A percentile compares a stretch with the other conserved stretches of the same genome.
Evolutionary conservation across 805 yeast species (phyloP).

Genomic region (Metschnikowia cerradonensis): DNA sequence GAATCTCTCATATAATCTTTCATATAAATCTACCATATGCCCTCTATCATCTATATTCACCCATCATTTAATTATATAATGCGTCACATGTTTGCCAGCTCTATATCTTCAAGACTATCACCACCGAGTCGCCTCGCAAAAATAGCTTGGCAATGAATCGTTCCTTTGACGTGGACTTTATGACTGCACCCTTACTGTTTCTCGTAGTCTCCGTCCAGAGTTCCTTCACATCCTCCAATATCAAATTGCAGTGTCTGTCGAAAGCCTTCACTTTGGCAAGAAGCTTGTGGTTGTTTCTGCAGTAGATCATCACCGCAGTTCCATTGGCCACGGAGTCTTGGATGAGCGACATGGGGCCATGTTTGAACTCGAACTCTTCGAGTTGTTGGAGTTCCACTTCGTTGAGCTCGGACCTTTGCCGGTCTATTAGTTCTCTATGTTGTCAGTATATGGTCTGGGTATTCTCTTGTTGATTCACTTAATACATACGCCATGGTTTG

Average conservation of each 20-base stretch:
- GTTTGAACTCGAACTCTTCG: conserved; percentile 83
- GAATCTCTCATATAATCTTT: too few relatives aligned
- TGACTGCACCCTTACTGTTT: conserved; percentile 65
- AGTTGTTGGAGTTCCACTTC: conserved; percentile 73
- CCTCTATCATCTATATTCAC: too few relatives aligned
- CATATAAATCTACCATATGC: too few relatives aligned
- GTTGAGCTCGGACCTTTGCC: conserved; percentile 75
- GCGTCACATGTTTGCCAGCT: neutral
- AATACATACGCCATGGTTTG: conserved; percentile 19
- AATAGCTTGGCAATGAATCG: conserved; percentile 87
- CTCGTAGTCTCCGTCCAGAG: conserved; percentile 66
- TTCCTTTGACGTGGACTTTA: conserved; percentile 57
- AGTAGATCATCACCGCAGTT: conserved; percentile 77
- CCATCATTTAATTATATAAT: too few relatives aligned
- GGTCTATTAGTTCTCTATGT: conserved; percentile 59
- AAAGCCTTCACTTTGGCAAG: conserved; percentile 89
- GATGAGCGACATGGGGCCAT: conserved; percentile 90
- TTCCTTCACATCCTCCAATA: conserved; percentile 88
- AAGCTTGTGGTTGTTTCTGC: conserved; percentile 90
- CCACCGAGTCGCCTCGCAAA: conserved; percentile 92
- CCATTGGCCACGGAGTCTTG: conserved; percentile 74
- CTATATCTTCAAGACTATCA: conserved; percentile 60
- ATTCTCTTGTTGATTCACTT: neutral
- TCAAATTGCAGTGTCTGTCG: conserved; percentile 93
- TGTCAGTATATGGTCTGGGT: conserved; percentile 24